A percentile compares a stretch with the other conserved stretches of the same genome.
phyloP scores from a whole-genome alignment of 768 basidiomycete species.

The Mycena olivaceomarginata region DNA sequence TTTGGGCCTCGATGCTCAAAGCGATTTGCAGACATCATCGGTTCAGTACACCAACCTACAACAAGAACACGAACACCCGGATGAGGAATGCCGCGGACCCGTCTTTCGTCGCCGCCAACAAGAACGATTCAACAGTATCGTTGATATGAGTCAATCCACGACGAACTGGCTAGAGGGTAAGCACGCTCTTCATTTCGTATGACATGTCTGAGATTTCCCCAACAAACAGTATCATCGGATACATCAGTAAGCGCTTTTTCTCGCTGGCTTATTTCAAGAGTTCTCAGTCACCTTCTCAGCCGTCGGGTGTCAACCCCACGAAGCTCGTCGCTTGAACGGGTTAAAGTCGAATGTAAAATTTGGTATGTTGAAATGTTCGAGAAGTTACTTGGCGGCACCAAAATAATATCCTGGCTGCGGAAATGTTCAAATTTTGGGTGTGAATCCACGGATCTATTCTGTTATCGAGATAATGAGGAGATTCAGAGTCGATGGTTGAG shows the following conservation, averaged over 20 bases:
- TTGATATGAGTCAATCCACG: constrained; percentile 36
- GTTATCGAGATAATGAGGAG: too few species aligned
- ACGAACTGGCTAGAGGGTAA: constrained; percentile 48
- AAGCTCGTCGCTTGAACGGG: constrained; percentile 20
- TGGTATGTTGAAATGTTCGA: background rate
- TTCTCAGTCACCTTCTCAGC: background rate
- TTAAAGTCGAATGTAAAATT: background rate
- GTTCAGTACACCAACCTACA: constrained; percentile 52
- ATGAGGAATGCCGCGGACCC: constrained; percentile 54
- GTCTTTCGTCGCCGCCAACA: constrained; percentile 50
- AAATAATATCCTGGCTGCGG: too few species aligned
- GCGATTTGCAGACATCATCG: constrained; percentile 44
- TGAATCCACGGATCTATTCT: too few species aligned
- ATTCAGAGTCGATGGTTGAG: too few species aligned
- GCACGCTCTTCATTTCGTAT: background rate
- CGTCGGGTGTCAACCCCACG: constrained; percentile 33
- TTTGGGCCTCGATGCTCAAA: background rate
- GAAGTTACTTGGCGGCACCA: background rate
- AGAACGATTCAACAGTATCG: constrained; percentile 50
- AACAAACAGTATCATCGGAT: constrained; percentile 29
- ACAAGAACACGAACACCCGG: constrained; percentile 52
- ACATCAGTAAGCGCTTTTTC: constrained; percentile 24
- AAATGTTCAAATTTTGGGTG: background rate
- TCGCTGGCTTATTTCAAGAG: too few species aligned
- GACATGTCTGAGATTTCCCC: background rate